phyloP scores from a whole-genome alignment of 1,139 yeast genomes.

The Taiozyma onychis region DNA sequence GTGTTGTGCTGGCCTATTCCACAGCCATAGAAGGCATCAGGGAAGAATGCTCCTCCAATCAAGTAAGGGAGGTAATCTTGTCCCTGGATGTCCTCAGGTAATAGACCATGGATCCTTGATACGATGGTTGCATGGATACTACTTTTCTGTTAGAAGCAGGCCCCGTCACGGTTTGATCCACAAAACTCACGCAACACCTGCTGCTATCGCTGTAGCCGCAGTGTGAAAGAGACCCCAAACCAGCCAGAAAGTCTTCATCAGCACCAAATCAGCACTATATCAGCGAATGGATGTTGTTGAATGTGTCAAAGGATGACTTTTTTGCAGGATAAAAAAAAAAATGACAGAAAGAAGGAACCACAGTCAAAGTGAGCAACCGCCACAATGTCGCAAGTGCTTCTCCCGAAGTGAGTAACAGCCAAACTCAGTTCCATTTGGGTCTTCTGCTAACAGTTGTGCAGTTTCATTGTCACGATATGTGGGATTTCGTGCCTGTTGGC shows the following conservation, averaged over 20 bases:
- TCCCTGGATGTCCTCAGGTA: constrained; percentile 16
- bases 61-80: constrained; percentile 19
- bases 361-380: constrained; percentile 3
- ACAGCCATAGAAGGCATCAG: constrained; percentile 58
- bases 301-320: neutral
- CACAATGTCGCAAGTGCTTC: neutral
- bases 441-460: neutral
- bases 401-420: constrained; percentile 2
- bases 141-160: neutral
- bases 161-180: neutral
- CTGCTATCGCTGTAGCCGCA: neutral
- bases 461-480: constrained; percentile 25
- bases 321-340: neutral
- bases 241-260: neutral
- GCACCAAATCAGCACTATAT: neutral
- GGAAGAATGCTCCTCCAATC: constrained; percentile 54
- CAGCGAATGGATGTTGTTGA: neutral
- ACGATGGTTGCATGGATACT: constrained; percentile 38
- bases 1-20: constrained; percentile 34
- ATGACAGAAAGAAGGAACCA: neutral
- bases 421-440: neutral
- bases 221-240: neutral
- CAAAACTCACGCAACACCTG: constrained; percentile 11
- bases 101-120: constrained; percentile 25
- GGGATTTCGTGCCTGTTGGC: constrained; percentile 29